A percentile compares a stretch with the other conserved stretches of the same genome.
Evolutionary conservation across 768 basidiomycete genomes (phyloP).

Genomic region (Tylopilus cervinicoccineus): DNA sequence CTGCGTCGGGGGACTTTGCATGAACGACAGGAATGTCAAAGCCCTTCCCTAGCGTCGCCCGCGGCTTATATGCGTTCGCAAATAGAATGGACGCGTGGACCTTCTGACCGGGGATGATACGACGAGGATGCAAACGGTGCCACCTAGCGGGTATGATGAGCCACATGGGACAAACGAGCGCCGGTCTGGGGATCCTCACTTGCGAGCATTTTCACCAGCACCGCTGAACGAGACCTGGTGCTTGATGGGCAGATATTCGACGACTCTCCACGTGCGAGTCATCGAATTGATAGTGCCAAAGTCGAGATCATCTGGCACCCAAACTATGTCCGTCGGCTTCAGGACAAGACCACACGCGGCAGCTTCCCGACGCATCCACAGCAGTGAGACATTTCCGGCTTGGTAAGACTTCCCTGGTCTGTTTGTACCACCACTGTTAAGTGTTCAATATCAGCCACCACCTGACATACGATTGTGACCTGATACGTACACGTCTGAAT

Average conservation of each 20-base stretch:
- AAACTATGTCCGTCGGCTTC: slow-evolving; percentile 16
- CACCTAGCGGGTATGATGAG: background rate
- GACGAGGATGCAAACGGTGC: slow-evolving; percentile 20
- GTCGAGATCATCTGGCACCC: slow-evolving; percentile 14
- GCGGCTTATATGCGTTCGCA: slow-evolving; percentile 19
- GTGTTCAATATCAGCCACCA: background rate
- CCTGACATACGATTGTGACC: too few relatives aligned
- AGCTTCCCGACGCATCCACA: slow-evolving; percentile 14
- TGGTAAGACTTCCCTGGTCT: slow-evolving; percentile 20
- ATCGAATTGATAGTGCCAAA: slow-evolving; percentile 22
- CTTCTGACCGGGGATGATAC: slow-evolving; percentile 10
- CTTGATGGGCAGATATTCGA: slow-evolving; percentile 19
- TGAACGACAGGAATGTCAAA: slow-evolving; percentile 19
- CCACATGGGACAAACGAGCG: too few relatives aligned
- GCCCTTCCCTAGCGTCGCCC: slow-evolving; percentile 18
- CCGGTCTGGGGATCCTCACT: too few relatives aligned
- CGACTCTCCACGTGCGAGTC: slow-evolving; percentile 7
- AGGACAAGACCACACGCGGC: slow-evolving; percentile 22
- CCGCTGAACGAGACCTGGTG: background rate
- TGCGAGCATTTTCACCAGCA: background rate
- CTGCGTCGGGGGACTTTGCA: background rate
- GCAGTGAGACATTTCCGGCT: slow-evolving; percentile 24
- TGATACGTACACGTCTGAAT: slow-evolving; percentile 35
- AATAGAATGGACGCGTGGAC: slow-evolving; percentile 20
- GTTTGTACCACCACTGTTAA: slow-evolving; percentile 20